Base-by-base conservation (phyloP, 768 basidiomycete species). In the Boletus reticuloceps region DNA sequence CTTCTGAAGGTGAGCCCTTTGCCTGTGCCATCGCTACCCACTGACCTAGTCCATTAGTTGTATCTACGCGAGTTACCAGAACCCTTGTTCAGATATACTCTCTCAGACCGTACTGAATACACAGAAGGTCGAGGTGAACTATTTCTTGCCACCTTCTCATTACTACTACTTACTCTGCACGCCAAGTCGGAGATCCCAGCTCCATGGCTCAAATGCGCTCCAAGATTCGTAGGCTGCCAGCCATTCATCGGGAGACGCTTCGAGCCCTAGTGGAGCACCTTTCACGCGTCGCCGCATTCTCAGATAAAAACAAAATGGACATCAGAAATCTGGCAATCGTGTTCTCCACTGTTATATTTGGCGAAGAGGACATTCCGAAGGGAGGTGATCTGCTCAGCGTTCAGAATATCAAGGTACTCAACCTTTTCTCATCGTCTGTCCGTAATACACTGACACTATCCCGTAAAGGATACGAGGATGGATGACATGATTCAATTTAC, bases 241-340 rank as follows among this genome's bases (percentile, higher is more conserved):
- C 82, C 3, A 83, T 96, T 38, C 94, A 96, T 63, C 89, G 93
- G 62, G 87, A 88, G 7, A 91, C 91, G 0, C 79, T 96, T 56
- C 89, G 83, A 60, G 82, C 85, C 10, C 66, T 95, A 27, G 70
- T 95, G 19, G 94, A 95, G 59, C 94, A 96, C 69, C 81, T 97
- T 17, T 76, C 86, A 4, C 80, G 86, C 14, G 84, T 97, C 14
- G 81, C 84, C 4, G 74, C 84, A 6, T 76, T 77, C 36, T 77
- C 78, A 20, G 84, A 86, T 27, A 85, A 81, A 67, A 97, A 95
- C 68, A 96, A 95, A 72, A 97, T 97, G 94, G 94, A 94, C 63
- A 77, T 86, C 4, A 93, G 88, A 76, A 97, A 96, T 66, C 75
- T 97, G 22, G 91, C 93, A 4, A 94, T 97, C 45, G 86, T 94